Conservation (phyloP, 257 asterid species). For the Orobanche coerulescens region DNA sequence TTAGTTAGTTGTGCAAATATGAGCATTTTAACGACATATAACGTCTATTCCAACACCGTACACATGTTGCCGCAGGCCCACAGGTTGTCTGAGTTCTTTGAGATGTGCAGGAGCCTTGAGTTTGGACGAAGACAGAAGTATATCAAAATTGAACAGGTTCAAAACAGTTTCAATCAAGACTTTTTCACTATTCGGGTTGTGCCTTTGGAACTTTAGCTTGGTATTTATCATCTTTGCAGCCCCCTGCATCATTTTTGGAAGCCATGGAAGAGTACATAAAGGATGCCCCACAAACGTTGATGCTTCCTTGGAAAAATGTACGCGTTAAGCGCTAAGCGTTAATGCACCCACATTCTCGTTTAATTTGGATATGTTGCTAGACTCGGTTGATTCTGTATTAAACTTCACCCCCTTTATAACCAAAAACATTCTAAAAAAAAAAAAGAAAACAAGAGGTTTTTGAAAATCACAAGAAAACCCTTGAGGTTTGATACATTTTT, state of each 20-base stretch:
- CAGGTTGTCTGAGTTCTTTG: constrained; percentile 60
- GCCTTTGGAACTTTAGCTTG: neutral
- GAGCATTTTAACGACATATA: neutral
- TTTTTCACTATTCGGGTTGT: neutral
- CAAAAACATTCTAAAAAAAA: too few species aligned
- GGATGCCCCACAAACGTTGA: constrained; percentile 54
- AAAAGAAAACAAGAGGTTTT: too few species aligned
- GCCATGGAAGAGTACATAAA: constrained; percentile 73
- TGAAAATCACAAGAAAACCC: too few species aligned
- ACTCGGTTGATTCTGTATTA: too few species aligned
- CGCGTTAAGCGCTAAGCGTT: constrained; percentile 17
- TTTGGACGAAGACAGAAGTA: constrained; percentile 66
- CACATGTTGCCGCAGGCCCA: constrained; percentile 44
- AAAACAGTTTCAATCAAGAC: neutral
- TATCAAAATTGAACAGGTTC: constrained; percentile 64
- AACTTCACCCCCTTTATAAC: too few species aligned
- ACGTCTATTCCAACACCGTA: neutral
- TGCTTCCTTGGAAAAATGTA: constrained; percentile 57
- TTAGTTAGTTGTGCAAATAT: neutral
- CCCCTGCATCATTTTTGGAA: constrained; percentile 49
- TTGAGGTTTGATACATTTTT: neutral
- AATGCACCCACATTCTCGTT: too few species aligned
- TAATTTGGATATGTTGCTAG: too few species aligned
- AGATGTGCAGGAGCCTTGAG: constrained; percentile 63
- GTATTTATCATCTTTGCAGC: constrained; percentile 36